These are phyloP conservation scores for Camelina neglecta DNA, from an alignment of 345 rosid genomes.

Conservation along the genomic window DNA sequence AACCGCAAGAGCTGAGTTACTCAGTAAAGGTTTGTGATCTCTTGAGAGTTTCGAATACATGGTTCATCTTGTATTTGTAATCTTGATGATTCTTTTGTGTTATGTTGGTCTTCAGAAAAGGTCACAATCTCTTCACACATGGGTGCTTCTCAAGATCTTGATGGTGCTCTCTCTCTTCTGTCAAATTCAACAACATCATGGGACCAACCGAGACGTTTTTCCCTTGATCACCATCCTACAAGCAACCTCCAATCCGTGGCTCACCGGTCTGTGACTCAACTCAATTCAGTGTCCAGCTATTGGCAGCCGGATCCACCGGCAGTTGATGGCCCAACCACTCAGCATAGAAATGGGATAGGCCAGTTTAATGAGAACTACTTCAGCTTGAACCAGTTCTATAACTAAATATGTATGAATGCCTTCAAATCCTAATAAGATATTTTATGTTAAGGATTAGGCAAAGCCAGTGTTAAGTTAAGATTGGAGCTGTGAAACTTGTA, in stretches of 20 bases:
- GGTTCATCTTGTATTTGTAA: background rate
- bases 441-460: background rate
- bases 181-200: conserved; percentile 72
- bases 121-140: conserved; percentile 57
- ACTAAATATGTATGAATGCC: conserved; percentile 41
- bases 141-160: conserved; percentile 67
- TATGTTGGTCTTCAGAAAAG: conserved; percentile 54
- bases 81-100: background rate
- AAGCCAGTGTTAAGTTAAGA: conserved; percentile 7
- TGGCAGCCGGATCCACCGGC: conserved; percentile 51
- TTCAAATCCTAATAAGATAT: conserved; percentile 13
- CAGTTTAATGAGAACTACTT: conserved; percentile 53
- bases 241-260: conserved; percentile 44
- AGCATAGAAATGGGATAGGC: conserved; percentile 41
- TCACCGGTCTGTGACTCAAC: conserved; percentile 42
- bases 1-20: conserved; percentile 31
- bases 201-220: conserved; percentile 56
- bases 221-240: conserved; percentile 49
- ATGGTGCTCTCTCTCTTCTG: conserved; percentile 99
- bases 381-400: conserved; percentile 50
- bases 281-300: conserved; percentile 45
- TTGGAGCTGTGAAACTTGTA: conserved; percentile 20
- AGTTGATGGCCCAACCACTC: conserved; percentile 40
- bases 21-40: conserved; percentile 50
- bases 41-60: background rate